A percentile compares a stretch with the other conserved stretches of the same genome.
Conservation (phyloP, 2,329 filamentous ascomycete genomes). For the Cladosporium sp. region DNA sequence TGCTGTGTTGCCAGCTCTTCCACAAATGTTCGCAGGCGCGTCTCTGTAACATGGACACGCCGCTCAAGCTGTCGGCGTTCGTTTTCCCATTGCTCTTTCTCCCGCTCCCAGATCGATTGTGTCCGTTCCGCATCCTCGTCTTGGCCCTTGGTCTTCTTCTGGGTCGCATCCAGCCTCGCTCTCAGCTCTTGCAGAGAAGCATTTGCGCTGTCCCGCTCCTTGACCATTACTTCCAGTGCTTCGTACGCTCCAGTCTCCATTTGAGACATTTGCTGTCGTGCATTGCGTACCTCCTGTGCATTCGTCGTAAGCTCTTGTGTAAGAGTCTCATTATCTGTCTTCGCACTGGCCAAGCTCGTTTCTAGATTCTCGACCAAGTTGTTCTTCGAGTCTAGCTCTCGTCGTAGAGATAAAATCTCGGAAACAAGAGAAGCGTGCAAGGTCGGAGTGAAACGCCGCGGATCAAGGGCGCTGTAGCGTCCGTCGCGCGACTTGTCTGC, state of each 20-base stretch:
- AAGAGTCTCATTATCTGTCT: constrained; percentile 70
- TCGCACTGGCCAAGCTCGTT: constrained; percentile 63
- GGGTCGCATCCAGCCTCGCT: constrained; percentile 69
- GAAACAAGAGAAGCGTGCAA: constrained; percentile 91
- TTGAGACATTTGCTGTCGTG: constrained; percentile 80
- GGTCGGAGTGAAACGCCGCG: constrained; percentile 89
- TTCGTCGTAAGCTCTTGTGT: constrained; percentile 58
- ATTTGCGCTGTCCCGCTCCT: constrained; percentile 80
- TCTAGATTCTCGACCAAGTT: constrained; percentile 84
- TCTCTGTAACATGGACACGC: constrained; percentile 85
- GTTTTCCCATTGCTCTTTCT: constrained; percentile 79
- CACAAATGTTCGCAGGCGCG: constrained; percentile 73
- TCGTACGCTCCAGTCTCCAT: constrained; percentile 85
- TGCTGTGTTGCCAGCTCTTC: constrained; percentile 78
- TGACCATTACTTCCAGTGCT: constrained; percentile 75
- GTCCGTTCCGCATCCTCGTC: constrained; percentile 79
- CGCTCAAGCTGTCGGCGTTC: constrained; percentile 79
- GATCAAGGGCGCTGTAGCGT: constrained; percentile 66
- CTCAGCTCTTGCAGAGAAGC: constrained; percentile 68
- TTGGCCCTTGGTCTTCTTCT: constrained; percentile 72
- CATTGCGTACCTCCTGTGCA: constrained; percentile 70
- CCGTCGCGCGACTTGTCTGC: constrained; percentile 48
- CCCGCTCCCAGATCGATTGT: constrained; percentile 75
- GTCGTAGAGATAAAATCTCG: constrained; percentile 80
- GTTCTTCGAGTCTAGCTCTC: constrained; percentile 87